Conservation (phyloP, 768 basidiomycete species). For the Mycena vulgaris region DNA sequence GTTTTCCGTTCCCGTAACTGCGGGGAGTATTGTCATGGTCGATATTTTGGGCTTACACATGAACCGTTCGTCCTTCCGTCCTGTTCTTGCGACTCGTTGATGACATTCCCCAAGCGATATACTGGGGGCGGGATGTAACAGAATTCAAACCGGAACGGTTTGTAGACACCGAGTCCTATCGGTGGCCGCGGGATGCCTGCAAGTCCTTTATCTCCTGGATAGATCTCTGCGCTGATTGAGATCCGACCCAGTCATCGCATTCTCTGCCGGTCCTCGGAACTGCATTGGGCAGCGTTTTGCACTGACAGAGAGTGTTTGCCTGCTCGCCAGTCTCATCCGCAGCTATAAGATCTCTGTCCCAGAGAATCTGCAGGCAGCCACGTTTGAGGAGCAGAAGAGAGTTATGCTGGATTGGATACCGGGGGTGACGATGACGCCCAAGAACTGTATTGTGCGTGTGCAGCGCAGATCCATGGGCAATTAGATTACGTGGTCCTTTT, state of each 20-base stretch:
- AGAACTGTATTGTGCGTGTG: conserved; percentile 36
- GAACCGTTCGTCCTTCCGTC: conserved; percentile 60
- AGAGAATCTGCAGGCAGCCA: conserved; percentile 46
- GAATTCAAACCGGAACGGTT: conserved; percentile 68
- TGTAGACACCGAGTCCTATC: conserved; percentile 63
- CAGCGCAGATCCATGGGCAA: too few species aligned
- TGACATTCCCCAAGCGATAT: conserved; percentile 56
- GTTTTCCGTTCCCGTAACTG: conserved; percentile 51
- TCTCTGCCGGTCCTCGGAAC: conserved; percentile 61
- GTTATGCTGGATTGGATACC: conserved; percentile 55
- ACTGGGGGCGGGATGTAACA: conserved; percentile 63
- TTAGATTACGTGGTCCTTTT: too few species aligned
- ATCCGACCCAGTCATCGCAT: conserved; percentile 58
- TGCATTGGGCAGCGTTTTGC: conserved; percentile 70
- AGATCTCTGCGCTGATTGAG: not conserved
- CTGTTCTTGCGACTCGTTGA: too few species aligned
- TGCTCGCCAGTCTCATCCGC: conserved; percentile 61
- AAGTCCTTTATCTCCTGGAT: conserved; percentile 22
- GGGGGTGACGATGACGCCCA: conserved; percentile 54
- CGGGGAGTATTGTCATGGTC: conserved; percentile 56
- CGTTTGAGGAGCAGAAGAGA: conserved; percentile 53
- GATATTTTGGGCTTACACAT: conserved; percentile 61
- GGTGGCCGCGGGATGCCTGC: conserved; percentile 70
- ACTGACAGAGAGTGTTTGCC: conserved; percentile 56
- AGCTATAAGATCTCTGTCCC: conserved; percentile 60